These are phyloP conservation scores for Hypoxylon fragiforme DNA, from an alignment of 495 filamentous ascomycete genomes.

Conservation along the genomic window DNA sequence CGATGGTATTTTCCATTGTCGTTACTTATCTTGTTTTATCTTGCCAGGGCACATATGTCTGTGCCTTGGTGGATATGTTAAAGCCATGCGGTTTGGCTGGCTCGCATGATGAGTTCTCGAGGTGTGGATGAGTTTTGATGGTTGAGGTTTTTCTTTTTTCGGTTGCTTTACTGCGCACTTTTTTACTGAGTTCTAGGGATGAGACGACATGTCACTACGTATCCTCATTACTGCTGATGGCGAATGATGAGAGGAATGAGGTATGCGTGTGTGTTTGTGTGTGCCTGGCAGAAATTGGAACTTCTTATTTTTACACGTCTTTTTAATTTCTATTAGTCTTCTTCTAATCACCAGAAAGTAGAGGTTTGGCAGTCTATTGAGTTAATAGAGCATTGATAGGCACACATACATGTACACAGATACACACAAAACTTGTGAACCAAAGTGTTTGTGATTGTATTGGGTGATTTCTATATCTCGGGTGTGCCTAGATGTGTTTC, in stretches of 20 bases:
- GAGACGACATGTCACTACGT: slow-evolving; percentile 31
- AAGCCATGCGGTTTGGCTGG: slow-evolving; percentile 15
- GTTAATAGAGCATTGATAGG: slow-evolving; percentile 33
- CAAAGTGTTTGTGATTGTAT: no score
- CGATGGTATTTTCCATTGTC: neutral
- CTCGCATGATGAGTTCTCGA: neutral
- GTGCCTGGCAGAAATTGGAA: neutral
- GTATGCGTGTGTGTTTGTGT: slow-evolving; percentile 10
- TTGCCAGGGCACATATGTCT: neutral
- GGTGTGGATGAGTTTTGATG: slow-evolving; percentile 17
- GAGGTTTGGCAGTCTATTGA: slow-evolving; percentile 29
- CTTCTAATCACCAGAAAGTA: slow-evolving; percentile 14
- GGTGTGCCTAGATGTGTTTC: no score
- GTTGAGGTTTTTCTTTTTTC: neutral
- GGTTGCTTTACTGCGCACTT: neutral
- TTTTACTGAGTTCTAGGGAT: slow-evolving; percentile 26
- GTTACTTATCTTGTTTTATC: neutral
- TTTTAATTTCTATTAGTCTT: slow-evolving; percentile 21
- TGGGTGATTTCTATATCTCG: no score
- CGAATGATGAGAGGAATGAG: slow-evolving; percentile 26
- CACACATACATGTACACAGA: neutral
- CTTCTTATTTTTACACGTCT: no score
- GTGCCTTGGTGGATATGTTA: slow-evolving; percentile 25
- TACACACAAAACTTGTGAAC: neutral
- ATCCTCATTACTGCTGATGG: slow-evolving; percentile 24